A percentile compares a stretch with the other conserved stretches of the same genome.
Conservation (phyloP, 148 eudicot species). For the Simmondsia chinensis region DNA sequence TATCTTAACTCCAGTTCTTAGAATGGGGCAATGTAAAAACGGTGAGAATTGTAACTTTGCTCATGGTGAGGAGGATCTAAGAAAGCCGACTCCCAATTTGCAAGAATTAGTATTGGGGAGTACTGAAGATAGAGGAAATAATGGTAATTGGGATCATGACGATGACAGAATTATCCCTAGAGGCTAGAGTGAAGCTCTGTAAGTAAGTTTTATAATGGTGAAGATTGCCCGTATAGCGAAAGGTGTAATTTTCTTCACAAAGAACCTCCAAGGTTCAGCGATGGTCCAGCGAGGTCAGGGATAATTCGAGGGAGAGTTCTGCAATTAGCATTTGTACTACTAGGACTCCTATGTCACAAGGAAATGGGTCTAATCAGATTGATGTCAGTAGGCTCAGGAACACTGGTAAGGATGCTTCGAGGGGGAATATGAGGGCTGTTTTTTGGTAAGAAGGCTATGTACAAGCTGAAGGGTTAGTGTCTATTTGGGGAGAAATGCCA, state of each 20-base stretch:
- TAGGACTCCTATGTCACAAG: constrained; percentile 24
- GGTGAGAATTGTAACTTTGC: constrained; percentile 86
- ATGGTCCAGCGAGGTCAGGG: constrained; percentile 25
- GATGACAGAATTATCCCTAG: constrained; percentile 58
- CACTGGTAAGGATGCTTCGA: constrained; percentile 16
- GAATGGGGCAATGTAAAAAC: constrained; percentile 56
- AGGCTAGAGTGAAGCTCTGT: constrained; percentile 75
- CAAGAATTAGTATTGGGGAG: constrained; percentile 51
- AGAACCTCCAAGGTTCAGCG: constrained; percentile 32
- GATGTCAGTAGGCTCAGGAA: constrained; percentile 15
- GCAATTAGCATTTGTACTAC: constrained; percentile 50
- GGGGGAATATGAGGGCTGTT: constrained; percentile 33
- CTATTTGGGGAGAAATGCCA: constrained; percentile 77
- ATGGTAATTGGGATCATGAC: constrained; percentile 56
- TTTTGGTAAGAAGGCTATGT: constrained; percentile 64
- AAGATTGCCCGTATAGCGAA: constrained; percentile 93
- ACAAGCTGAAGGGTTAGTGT: constrained; percentile 69
- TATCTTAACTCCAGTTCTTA: too few species aligned
- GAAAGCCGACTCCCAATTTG: constrained; percentile 93
- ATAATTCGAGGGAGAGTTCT: constrained; percentile 48
- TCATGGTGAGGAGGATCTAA: constrained; percentile 69
- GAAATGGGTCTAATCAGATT: constrained; percentile 26
- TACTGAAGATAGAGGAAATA: constrained; percentile 35
- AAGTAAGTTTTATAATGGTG: constrained; percentile 81
- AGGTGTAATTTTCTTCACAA: constrained; percentile 81